Evolutionary conservation across 108 stramenopile genomes (phyloP).

Genomic region (Epipyxis sp.): DNA sequence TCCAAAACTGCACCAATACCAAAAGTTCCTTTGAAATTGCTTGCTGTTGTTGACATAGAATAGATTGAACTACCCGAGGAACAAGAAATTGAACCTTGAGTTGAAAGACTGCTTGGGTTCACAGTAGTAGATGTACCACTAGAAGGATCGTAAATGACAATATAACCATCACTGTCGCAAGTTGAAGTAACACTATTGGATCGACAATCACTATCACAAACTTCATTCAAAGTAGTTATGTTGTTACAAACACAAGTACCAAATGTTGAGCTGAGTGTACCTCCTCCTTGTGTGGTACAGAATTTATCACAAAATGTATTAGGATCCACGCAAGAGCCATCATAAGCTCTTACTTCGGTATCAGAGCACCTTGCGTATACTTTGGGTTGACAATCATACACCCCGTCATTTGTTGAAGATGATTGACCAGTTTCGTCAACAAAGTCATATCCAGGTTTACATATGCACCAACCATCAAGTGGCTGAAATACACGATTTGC

Average conservation of each 20-base stretch:
- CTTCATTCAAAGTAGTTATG: slow-evolving; percentile 38
- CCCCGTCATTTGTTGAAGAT: slow-evolving; percentile 51
- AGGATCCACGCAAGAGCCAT: slow-evolving; percentile 49
- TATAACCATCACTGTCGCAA: slow-evolving; percentile 31
- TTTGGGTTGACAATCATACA: slow-evolving; percentile 62
- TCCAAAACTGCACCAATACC: background rate
- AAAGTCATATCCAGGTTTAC: slow-evolving; percentile 59
- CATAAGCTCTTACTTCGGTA: slow-evolving; percentile 39
- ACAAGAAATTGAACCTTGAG: slow-evolving; percentile 3
- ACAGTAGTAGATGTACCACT: background rate
- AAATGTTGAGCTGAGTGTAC: slow-evolving; percentile 31
- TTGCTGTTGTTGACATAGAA: slow-evolving; percentile 9
- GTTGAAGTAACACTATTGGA: slow-evolving; percentile 25
- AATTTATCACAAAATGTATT: slow-evolving; percentile 37
- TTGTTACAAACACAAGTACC: slow-evolving; percentile 61
- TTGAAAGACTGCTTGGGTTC: background rate
- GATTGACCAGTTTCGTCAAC: slow-evolving; percentile 47
- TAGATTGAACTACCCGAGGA: slow-evolving; percentile 24
- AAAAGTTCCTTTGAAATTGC: slow-evolving; percentile 19
- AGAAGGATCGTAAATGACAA: background rate
- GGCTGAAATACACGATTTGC: slow-evolving; percentile 59
- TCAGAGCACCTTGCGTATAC: slow-evolving; percentile 53
- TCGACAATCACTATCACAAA: slow-evolving; percentile 53
- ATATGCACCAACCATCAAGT: slow-evolving; percentile 58
- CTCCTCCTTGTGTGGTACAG: slow-evolving; percentile 47